phyloP scores from a whole-genome alignment of 768 basidiomycete genomes.

The Gymnopilus dilepis region DNA sequence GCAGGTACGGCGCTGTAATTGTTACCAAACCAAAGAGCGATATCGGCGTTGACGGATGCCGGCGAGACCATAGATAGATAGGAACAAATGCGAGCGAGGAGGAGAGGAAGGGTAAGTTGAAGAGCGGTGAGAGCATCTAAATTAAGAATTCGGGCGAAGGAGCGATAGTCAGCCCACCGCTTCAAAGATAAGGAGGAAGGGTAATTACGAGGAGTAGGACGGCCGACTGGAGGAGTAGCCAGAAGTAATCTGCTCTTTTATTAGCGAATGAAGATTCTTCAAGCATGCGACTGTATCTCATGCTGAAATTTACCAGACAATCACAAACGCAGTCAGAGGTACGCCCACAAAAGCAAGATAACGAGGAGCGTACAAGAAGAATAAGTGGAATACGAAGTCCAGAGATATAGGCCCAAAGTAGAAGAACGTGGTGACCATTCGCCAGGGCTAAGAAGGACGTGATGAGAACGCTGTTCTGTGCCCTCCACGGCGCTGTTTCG shows the following conservation, averaged over 20 bases:
- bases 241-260: constrained; percentile 91
- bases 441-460: constrained; percentile 69
- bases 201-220: constrained; percentile 80
- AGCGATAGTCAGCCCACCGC: not conserved
- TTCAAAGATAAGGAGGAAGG: not conserved
- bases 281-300: constrained; percentile 96
- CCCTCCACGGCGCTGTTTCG: constrained; percentile 17
- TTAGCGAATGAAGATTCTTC: constrained; percentile 97
- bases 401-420: constrained; percentile 94
- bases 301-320: constrained; percentile 51
- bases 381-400: constrained; percentile 96
- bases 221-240: constrained; percentile 87
- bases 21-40: constrained; percentile 95
- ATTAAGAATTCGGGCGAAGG: not conserved
- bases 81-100: constrained; percentile 93
- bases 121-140: constrained; percentile 81
- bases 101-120: constrained; percentile 93
- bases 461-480: not conserved
- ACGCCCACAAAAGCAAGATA: not conserved
- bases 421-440: constrained; percentile 88
- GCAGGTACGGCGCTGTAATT: constrained; percentile 95
- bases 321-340: not conserved
- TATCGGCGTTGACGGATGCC: constrained; percentile 94
- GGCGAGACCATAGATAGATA: constrained; percentile 95
- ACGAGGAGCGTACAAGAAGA: constrained; percentile 85